Evolutionary conservation across 371 early-diverging fungal genomes (phyloP).

Genomic region (Rhizopus sp.): DNA sequence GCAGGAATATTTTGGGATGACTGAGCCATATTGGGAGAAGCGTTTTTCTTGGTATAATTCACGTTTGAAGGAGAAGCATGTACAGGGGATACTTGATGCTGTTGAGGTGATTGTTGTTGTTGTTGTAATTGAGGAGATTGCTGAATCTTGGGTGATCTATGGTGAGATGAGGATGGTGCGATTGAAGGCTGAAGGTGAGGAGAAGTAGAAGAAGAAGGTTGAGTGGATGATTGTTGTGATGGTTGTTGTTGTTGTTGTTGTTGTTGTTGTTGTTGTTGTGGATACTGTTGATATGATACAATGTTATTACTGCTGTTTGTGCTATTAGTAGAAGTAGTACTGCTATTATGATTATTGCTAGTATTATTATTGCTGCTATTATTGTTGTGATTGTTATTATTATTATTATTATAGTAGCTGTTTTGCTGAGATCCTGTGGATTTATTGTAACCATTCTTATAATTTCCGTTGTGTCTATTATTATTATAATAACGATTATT

Average conservation of each 20-base stretch:
- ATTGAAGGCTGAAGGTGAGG: slow-evolving; percentile 17
- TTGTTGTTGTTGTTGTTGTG: slow-evolving; percentile 7
- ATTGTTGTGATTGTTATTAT: background rate
- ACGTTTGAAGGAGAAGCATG: slow-evolving; percentile 37
- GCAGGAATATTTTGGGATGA: slow-evolving; percentile 30
- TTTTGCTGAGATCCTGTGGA: background rate
- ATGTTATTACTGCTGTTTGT: background rate
- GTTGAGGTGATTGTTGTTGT: slow-evolving; percentile 22
- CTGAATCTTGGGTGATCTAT: slow-evolving; percentile 16
- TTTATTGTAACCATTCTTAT: slow-evolving; percentile 4
- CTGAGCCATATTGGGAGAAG: slow-evolving; percentile 23
- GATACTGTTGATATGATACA: slow-evolving; percentile 7
- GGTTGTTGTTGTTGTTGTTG: slow-evolving; percentile 10
- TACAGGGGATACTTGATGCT: slow-evolving; percentile 8
- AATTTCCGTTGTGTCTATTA: slow-evolving; percentile 12
- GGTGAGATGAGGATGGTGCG: background rate
- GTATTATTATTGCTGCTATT: background rate
- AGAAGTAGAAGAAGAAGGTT: background rate
- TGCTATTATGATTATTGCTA: slow-evolving; percentile 4
- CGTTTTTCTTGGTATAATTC: slow-evolving; percentile 12
- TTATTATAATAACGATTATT: slow-evolving; percentile 16
- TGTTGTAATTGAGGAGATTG: slow-evolving; percentile 19
- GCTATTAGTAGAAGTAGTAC: background rate
- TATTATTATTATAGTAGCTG: slow-evolving; percentile 10
- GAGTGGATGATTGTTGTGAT: slow-evolving; percentile 7